Evolutionary conservation across 805 yeast genomes (phyloP), one percentile per base, ranked within the genome.

Genomic region (Candida parachauliodes): DNA sequence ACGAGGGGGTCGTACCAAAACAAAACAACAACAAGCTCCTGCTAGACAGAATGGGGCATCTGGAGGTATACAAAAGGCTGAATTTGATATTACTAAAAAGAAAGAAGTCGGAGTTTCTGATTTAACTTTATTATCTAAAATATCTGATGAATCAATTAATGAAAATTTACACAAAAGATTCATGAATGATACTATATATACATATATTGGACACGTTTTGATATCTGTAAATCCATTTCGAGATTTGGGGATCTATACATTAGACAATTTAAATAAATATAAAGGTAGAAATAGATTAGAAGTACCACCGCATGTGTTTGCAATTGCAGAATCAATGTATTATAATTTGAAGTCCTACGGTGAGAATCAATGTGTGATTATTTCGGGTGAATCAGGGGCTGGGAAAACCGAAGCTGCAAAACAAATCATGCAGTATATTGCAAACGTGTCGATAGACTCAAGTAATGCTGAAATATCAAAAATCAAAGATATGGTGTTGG

Each of bases 31-130:
- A 22, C 65, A 65, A 35, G 86, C 80, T 26, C 76, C 76, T 32
- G 75, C 74, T 52, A 71, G 77, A 47, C 65, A 71, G 39, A 29
- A 29, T 27, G 44, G 38, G 5, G 3, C 14, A 5, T 24, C 19
- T 9, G 36, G 36, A 12, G 79, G 76, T 16, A 81, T 67, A 48
- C 79, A 85, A 55, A 91, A 91, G 68, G 97, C 97, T 10, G 83
- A 88, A 34, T 93, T 88, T 57, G 98, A 93, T 50, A 62, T 83
- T 23, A 68, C 79, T 37, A 88, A 88, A 66, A 87, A 87, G 73
- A 87, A 88, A 59, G 98, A 93, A 62, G 98, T 93, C n/a, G 99
- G 99, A 37, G 97, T 93, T 7, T 83, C 95, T 29, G 99, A 93
- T 62, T 70, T 93, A 54, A 93, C 99, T 1, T 66, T 93, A 37